Evolutionary conservation across 495 filamentous ascomycete species (phyloP).

Genomic region (Penicillium parvum): DNA sequence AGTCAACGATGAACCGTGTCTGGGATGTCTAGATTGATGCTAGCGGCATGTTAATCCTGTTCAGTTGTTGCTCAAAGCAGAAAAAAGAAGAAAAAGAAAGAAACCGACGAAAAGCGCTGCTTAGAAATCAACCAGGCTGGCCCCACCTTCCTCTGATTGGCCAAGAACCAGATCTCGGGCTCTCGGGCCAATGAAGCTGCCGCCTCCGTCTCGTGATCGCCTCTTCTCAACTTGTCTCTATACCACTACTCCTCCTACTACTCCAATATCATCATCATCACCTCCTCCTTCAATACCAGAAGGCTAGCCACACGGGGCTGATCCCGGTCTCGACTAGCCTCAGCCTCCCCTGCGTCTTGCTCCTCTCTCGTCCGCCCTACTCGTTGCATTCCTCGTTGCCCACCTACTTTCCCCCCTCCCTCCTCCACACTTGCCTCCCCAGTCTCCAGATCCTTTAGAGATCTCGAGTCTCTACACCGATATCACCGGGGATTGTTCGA

Average conservation of each 20-base stretch:
- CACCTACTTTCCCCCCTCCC: background rate
- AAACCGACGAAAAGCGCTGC: background rate
- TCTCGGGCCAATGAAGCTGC: constrained; percentile 14
- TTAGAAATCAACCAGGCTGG: constrained; percentile 16
- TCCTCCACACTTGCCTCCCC: constrained; percentile 1
- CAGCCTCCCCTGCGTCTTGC: constrained; percentile 12
- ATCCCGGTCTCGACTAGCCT: too few species aligned
- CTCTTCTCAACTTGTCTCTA: constrained; percentile 12
- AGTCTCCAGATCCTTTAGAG: background rate
- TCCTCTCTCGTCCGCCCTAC: constrained; percentile 1
- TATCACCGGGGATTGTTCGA: too few species aligned
- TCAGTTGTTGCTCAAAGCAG: too few species aligned
- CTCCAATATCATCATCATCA: too few species aligned
- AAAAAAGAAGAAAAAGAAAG: background rate
- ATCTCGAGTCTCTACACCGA: background rate
- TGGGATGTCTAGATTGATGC: too few species aligned
- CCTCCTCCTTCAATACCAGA: too few species aligned
- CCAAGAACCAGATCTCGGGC: constrained; percentile 3
- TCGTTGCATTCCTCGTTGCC: too few species aligned
- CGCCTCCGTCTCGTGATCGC: constrained; percentile 5
- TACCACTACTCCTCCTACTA: constrained; percentile 1
- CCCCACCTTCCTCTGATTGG: constrained; percentile 15
- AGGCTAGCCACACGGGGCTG: too few species aligned
- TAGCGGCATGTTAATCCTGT: too few species aligned
- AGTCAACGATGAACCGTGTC: too few species aligned